A percentile compares a stretch with the other conserved stretches of the same genome.
phyloP scores from a whole-genome alignment of 805 yeast species.

The Yamadazyma takamatsuzukensis region DNA sequence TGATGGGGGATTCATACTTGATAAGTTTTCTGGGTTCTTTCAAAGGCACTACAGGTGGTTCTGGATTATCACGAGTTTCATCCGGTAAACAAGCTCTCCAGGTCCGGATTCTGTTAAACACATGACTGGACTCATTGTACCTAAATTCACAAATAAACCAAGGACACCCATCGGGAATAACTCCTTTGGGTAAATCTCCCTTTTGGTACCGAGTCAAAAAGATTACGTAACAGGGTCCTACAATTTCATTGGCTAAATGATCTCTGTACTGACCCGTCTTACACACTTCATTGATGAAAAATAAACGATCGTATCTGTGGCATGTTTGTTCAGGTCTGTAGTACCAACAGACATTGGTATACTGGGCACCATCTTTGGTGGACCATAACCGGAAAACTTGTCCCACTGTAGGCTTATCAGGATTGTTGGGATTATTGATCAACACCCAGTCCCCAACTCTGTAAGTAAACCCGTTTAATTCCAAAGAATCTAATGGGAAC shows the following conservation, averaged over 20 bases:
- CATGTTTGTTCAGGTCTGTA: conserved; percentile 97
- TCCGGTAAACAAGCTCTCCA: conserved; percentile 99
- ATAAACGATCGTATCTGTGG: conserved; percentile 83
- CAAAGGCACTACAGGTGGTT: conserved; percentile 68
- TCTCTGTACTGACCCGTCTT: conserved; percentile 97
- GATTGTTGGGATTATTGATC: conserved; percentile 82
- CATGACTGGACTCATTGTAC: conserved; percentile 85
- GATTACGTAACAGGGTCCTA: conserved; percentile 92
- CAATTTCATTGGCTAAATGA: conserved; percentile 81
- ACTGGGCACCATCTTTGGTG: conserved; percentile 74
- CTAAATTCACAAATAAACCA: conserved; percentile 93
- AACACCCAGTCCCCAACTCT: conserved; percentile 95
- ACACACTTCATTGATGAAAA: conserved; percentile 91
- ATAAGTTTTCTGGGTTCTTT: conserved; percentile 62
- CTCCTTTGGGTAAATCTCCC: conserved; percentile 75
- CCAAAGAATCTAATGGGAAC: conserved; percentile 76
- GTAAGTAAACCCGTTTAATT: conserved; percentile 67
- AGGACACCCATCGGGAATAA: conserved; percentile 70
- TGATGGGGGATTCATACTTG: conserved; percentile 81
- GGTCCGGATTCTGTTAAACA: conserved; percentile 91
- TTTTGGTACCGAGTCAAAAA: conserved; percentile 92
- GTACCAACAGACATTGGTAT: conserved; percentile 97
- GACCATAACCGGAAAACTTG: conserved; percentile 94
- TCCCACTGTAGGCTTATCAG: conserved; percentile 85
- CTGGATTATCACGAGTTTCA: conserved; percentile 84